phyloP scores from a whole-genome alignment of 768 basidiomycete species.

The Macrocybe gigantea region DNA sequence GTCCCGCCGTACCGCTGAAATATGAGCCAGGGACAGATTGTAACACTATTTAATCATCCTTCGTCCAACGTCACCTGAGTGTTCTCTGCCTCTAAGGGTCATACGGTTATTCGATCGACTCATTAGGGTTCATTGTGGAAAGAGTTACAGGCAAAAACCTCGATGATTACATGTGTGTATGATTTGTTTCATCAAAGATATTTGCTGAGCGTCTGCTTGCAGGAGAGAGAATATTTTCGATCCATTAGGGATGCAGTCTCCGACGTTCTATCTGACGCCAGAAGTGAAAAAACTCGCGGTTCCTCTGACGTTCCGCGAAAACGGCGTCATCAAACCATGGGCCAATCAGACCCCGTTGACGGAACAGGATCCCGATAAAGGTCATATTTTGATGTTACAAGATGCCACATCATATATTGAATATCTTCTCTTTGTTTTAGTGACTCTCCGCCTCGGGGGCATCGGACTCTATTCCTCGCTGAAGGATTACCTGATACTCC shows the following conservation, averaged over 20 bases:
- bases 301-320: constrained; percentile 9
- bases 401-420: neutral
- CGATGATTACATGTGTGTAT: constrained; percentile 22
- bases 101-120: constrained; percentile 19
- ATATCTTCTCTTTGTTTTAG: constrained; percentile 1
- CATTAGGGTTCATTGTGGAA: constrained; percentile 22
- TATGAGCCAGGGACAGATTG: constrained; percentile 25
- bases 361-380: constrained; percentile 10
- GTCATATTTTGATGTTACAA: constrained; percentile 1
- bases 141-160: constrained; percentile 17
- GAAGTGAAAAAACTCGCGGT: constrained; percentile 1
- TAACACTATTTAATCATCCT: constrained; percentile 3
- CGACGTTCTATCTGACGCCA: constrained; percentile 1
- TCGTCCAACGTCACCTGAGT: neutral
- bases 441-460: constrained; percentile 11
- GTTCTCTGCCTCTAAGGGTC: constrained; percentile 8
- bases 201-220: neutral
- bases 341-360: constrained; percentile 6
- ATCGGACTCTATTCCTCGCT: constrained; percentile 11
- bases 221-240: neutral
- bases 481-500: constrained; percentile 13
- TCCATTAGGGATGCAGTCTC: neutral
- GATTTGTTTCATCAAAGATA: neutral
- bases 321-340: constrained; percentile 10
- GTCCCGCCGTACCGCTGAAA: constrained; percentile 15